Base-by-base conservation (phyloP, 1,139 yeast species). In the Debaryomycetaceae sp. region DNA sequence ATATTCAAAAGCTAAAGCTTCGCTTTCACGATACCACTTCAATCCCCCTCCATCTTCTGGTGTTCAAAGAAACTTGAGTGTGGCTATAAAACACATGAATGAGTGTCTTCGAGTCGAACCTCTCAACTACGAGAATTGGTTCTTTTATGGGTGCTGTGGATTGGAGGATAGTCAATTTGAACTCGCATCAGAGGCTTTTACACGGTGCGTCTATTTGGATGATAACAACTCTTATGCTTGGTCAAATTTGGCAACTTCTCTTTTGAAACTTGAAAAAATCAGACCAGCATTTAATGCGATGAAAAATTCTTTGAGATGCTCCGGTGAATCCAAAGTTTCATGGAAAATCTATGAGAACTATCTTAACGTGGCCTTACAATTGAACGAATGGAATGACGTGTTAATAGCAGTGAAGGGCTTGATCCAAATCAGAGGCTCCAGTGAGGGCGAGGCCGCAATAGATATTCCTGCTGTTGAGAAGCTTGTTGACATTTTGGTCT, bases 301-400 rank as follows among this genome's bases (percentile, higher is more conserved):
- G 50, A 83, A 85, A 57, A 81, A 81, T 50, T 97, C 98, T 0
- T 75, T 87, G 22, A 69, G 84, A 48, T 74, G 76, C 23, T 85
- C 89, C 23, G 83, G 83, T 39, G 84, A 84, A 27, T 73, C 72
- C 31, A 80, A 77, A 54, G 80, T 76, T 45, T 87, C 91, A 45
- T 89, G 98, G 97, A 80, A 88, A 55, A 83, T 95, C 34, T 91
- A 93, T 84, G 95, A 89, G 54, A 95, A 95, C 60, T 90, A 83
- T 57, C 70, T 88, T 59, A 73, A 82, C 37, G 95, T 93, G 22
- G 95, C 98, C 1, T 83, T 83, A 34, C 87, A 84, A 57, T 68
- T 91, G 37, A 73, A 78, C 17, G 90, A 88, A 57, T 93, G 98
- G 97, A 83, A 79, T 51, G 97, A 90, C 50, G 97, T 87, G 2